Evolutionary conservation across 2,329 filamentous ascomycete genomes (phyloP), one percentile per base, ranked within the genome.

Genomic region (Rosellinia necatrix): DNA sequence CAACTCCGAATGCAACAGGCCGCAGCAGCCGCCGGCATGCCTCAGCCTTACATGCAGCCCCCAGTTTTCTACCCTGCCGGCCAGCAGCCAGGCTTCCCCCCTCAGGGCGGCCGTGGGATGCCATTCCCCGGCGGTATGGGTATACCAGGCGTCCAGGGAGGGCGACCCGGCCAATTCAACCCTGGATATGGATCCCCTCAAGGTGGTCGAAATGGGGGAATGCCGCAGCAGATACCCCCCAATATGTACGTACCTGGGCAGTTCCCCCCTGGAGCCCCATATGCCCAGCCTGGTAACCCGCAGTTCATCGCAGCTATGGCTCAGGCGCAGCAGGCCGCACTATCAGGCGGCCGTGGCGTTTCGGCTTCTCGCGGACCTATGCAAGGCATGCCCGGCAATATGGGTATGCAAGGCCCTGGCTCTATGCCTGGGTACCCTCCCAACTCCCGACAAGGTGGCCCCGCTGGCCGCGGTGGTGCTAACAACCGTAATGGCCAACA

Each of bases 1-100:
- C 93, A 96, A 77, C 87, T 97, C 73, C 90, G 94, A 72, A 94
- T 97, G 87, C 94, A 97, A 82, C 94, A 99, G 78, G 91, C 92
- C 66, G 92, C 92, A 65, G 91, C 92, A 64, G 90, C 89, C 64
- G 91, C 90, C 50, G 92, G 91, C 70, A 91, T 96, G 84, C 89
- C 90, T 66, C 89, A 88, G 77, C 88, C 89, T 73, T 91, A 83
- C 82, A 93, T 96, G 83, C 90, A 91, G 74, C 87, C 91, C 56
- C 88, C 90, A 63, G 92, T 97, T 79, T 97, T 94, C 83, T 96
- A 96, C 74, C 89, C 88, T 61, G 89, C 91, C 64, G 90, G 90
- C 49, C 86, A 91, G 76, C 85, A 91, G 79, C 86, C 87, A 62
- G 82, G 81, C 58, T 89, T 87, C 79, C 79, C 87, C 63, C 84